These are phyloP conservation scores for Cucurbita argyrosperma DNA, from an alignment of 306 rosid genomes.

Conservation along the genomic window DNA sequence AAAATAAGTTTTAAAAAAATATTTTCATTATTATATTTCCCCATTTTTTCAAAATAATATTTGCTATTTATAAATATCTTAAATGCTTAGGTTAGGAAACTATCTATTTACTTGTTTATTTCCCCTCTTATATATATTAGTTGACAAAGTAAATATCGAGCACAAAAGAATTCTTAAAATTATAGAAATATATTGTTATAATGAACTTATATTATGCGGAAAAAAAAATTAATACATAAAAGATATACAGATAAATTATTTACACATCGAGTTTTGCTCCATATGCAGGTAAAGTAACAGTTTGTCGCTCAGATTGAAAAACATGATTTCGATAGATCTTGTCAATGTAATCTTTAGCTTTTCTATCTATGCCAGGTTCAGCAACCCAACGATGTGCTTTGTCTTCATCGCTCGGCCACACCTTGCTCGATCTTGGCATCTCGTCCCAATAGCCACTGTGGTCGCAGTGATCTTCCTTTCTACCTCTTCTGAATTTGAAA, in stretches of 20 bases:
- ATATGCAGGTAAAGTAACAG: neutral
- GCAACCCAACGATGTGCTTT: neutral
- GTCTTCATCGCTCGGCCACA: constrained; percentile 27
- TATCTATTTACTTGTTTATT: no score
- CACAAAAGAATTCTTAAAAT: no score
- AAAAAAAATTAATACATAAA: no score
- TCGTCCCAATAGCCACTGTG: constrained; percentile 13
- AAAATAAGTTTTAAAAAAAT: no score
- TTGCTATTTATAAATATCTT: no score
- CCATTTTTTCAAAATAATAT: no score
- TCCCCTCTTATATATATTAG: no score
- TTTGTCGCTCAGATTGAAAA: neutral
- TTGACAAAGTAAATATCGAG: no score
- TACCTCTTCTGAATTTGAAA: constrained; percentile 26
- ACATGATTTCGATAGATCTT: neutral
- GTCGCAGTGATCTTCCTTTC: constrained; percentile 4
- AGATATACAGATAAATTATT: neutral
- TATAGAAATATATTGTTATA: no score
- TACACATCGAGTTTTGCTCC: neutral
- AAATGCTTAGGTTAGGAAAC: no score
- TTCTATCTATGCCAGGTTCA: neutral
- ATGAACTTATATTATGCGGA: no score
- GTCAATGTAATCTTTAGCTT: neutral
- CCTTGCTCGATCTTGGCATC: constrained; percentile 17
- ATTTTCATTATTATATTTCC: no score